These are phyloP conservation scores for Xerocomus tenax DNA, from an alignment of 1,284 basidiomycete species.

Conservation along the genomic window DNA sequence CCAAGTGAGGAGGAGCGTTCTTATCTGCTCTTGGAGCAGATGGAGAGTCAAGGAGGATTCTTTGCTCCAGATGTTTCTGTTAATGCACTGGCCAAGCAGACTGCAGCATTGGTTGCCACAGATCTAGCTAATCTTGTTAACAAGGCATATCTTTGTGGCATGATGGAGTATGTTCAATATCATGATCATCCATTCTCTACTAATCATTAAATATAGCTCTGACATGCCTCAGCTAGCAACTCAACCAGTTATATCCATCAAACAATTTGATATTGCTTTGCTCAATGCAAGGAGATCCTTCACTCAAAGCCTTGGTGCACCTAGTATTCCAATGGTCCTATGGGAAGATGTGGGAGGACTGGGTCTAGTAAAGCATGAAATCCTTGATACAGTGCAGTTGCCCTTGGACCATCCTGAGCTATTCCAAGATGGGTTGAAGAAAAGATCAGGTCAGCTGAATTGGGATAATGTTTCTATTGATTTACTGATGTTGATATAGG, in stretches of 20 bases:
- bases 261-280: constrained; percentile 71
- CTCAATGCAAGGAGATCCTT: constrained; percentile 73
- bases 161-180: constrained; percentile 39
- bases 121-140: constrained; percentile 72
- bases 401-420: constrained; percentile 92
- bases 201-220: constrained; percentile 5
- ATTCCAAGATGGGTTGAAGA: constrained; percentile 89
- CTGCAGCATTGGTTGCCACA: constrained; percentile 82
- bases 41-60: constrained; percentile 10
- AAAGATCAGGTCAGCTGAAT: constrained; percentile 67
- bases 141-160: constrained; percentile 53
- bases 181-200: not conserved
- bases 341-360: constrained; percentile 99
- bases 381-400: constrained; percentile 93
- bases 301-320: constrained; percentile 90
- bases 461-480: not conserved
- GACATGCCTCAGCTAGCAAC: not conserved
- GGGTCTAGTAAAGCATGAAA: constrained; percentile 82
- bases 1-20: constrained; percentile 72
- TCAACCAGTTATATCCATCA: constrained; percentile 28
- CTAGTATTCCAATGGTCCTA: constrained; percentile 90
- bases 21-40: constrained; percentile 25
- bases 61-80: constrained; percentile 78
- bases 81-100: constrained; percentile 70
- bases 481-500: constrained; percentile 37